Evolutionary conservation across 257 asterid genomes (phyloP).

Genomic region (Mitragyna speciosa): DNA sequence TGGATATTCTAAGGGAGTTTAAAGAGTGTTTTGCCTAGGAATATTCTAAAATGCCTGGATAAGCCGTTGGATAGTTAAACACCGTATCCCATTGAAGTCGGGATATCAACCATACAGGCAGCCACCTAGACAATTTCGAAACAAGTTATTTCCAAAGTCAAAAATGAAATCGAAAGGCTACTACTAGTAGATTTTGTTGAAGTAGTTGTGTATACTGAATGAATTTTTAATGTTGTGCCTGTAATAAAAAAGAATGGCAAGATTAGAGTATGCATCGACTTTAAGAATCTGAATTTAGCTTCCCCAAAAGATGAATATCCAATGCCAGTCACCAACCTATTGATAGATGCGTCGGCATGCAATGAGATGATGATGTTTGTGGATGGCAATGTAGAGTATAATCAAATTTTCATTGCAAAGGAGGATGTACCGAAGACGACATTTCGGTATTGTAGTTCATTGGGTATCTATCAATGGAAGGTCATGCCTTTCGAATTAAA

Average conservation of each 20-base stretch:
- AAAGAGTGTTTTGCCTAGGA: too few species aligned
- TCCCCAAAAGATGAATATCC: neutral
- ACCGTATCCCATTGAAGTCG: too few species aligned
- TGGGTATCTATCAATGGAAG: neutral
- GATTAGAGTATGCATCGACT: neutral
- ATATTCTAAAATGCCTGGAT: too few species aligned
- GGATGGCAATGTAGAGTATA: neutral
- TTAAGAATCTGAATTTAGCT: neutral
- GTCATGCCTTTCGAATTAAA: neutral
- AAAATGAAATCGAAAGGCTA: neutral
- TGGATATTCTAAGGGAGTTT: too few species aligned
- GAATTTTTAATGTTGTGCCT: neutral
- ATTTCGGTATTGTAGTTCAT: neutral
- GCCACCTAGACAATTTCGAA: neutral
- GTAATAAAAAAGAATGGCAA: neutral
- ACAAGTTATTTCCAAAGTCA: too few species aligned
- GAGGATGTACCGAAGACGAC: neutral
- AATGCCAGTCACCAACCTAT: neutral
- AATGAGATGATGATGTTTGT: neutral
- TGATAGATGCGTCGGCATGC: neutral
- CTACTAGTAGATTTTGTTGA: neutral
- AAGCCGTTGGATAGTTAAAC: too few species aligned
- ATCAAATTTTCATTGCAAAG: neutral
- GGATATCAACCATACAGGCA: too few species aligned
- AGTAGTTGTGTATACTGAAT: fast-evolving